Percentiles rank a stretch among this genome's conserved stretches.
Evolutionary conservation across 2,329 filamentous ascomycete species (phyloP).

Genomic region (Calonectria ilicicola): DNA sequence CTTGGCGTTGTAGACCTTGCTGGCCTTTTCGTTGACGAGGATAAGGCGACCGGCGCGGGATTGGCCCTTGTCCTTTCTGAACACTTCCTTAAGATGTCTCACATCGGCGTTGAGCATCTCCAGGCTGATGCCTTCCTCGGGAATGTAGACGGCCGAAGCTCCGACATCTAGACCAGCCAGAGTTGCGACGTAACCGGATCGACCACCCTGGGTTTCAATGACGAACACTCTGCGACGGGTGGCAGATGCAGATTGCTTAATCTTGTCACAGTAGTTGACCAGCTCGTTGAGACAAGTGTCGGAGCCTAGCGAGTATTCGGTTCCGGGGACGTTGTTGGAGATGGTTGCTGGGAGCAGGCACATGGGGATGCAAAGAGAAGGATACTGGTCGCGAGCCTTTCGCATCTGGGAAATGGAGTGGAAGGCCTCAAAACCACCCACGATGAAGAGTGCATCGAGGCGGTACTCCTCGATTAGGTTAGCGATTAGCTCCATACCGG

Average conservation of each 20-base stretch:
- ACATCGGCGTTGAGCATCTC: constrained; percentile 95
- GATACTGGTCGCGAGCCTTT: constrained; percentile 81
- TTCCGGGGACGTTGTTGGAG: constrained; percentile 98
- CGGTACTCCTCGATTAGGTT: constrained; percentile 86
- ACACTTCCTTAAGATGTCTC: constrained; percentile 86
- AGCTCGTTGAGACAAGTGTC: constrained; percentile 97
- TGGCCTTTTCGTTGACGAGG: constrained; percentile 96
- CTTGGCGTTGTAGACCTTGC: constrained; percentile 89
- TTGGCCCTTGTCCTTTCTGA: constrained; percentile 86
- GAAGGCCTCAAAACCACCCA: constrained; percentile 97
- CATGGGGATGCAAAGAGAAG: constrained; percentile 92
- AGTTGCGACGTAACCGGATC: constrained; percentile 93
- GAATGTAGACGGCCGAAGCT: constrained; percentile 93
- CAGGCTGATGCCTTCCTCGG: constrained; percentile 94
- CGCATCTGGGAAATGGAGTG: constrained; percentile 90
- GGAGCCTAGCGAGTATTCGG: constrained; percentile 95
- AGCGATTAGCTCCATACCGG: constrained; percentile 85
- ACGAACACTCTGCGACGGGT: constrained; percentile 95
- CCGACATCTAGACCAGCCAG: constrained; percentile 92
- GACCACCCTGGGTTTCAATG: constrained; percentile 96
- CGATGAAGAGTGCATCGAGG: constrained; percentile 90
- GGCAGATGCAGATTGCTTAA: constrained; percentile 95
- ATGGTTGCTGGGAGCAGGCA: constrained; percentile 94
- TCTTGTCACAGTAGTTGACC: constrained; percentile 95
- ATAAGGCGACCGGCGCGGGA: constrained; percentile 93